A percentile compares a stretch with the other conserved stretches of the same genome.
phyloP scores from a whole-genome alignment of 176 grass and related monocot genomes.

The Aegilops sharonensis region DNA sequence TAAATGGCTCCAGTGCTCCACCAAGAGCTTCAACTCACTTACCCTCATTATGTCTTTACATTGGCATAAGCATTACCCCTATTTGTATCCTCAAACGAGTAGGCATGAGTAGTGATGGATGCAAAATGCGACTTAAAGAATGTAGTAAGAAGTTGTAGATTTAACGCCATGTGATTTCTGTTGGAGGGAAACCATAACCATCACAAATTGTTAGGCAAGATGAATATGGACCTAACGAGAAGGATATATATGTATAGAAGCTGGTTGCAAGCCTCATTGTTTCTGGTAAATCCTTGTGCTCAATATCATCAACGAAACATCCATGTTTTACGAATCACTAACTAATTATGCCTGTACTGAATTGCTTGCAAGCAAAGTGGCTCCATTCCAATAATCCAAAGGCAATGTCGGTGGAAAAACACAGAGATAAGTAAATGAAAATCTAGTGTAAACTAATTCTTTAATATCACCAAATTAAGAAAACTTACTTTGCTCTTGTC shows the following conservation, averaged over 20 bases:
- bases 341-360: constrained; percentile 54
- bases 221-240: neutral
- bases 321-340: constrained; percentile 25
- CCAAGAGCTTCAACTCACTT: constrained; percentile 19
- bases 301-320: constrained; percentile 43
- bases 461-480: neutral
- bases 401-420: constrained; percentile 36
- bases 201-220: constrained; percentile 32
- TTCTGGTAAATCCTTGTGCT: constrained; percentile 41
- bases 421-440: constrained; percentile 13
- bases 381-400: constrained; percentile 59
- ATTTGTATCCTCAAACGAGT: too few relatives aligned
- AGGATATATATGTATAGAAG: neutral
- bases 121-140: too few relatives aligned
- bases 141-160: neutral
- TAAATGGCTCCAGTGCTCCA: neutral
- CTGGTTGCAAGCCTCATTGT: constrained; percentile 17
- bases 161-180: neutral
- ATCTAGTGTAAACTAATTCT: neutral
- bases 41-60: neutral
- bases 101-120: too few relatives aligned
- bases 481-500: constrained; percentile 75
- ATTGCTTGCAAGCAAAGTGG: constrained; percentile 50
- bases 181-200: neutral
- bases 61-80: neutral